A percentile compares a stretch with the other conserved stretches of the same genome.
Conservation (phyloP, 306 rosid species). For the Vicia faba region DNA sequence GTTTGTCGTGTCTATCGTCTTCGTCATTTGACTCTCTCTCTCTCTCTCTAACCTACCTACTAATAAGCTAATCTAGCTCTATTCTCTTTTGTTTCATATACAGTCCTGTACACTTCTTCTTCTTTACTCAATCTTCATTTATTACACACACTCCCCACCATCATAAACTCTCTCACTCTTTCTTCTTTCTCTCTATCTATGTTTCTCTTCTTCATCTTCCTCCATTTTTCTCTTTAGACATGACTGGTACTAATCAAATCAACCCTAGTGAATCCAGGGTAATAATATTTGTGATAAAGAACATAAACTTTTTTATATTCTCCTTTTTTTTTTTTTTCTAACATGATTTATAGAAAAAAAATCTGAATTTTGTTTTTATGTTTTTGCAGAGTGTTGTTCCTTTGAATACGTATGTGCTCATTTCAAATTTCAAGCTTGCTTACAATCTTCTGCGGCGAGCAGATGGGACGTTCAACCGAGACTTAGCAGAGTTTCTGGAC, state of each 20-base stretch:
- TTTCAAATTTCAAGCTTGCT: constrained; percentile 91
- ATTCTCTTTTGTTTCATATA: constrained; percentile 30
- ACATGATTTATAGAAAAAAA: no score
- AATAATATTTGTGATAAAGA: neutral
- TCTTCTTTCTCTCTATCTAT: constrained; percentile 27
- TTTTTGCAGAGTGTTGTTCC: constrained; percentile 75
- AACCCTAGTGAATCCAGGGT: constrained; percentile 83
- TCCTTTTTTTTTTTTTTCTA: no score
- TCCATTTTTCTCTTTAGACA: constrained; percentile 34
- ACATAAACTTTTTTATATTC: no score
- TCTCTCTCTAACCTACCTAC: constrained; percentile 15
- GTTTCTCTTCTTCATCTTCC: constrained; percentile 2
- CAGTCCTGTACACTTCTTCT: constrained; percentile 7
- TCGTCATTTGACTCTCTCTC: constrained; percentile 62
- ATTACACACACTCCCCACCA: neutral
- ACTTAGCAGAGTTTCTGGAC: constrained; percentile 81
- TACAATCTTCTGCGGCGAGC: constrained; percentile 85
- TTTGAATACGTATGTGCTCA: constrained; percentile 81
- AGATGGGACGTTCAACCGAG: constrained; percentile 85
- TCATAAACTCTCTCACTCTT: constrained; percentile 17
- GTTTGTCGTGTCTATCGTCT: constrained; percentile 89
- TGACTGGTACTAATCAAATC: constrained; percentile 73
- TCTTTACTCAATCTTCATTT: constrained; percentile 18
- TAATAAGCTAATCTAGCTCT: constrained; percentile 42
- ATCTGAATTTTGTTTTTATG: neutral